phyloP scores from a whole-genome alignment of 495 filamentous ascomycete species.

The Aspergillus carlsbadensis region DNA sequence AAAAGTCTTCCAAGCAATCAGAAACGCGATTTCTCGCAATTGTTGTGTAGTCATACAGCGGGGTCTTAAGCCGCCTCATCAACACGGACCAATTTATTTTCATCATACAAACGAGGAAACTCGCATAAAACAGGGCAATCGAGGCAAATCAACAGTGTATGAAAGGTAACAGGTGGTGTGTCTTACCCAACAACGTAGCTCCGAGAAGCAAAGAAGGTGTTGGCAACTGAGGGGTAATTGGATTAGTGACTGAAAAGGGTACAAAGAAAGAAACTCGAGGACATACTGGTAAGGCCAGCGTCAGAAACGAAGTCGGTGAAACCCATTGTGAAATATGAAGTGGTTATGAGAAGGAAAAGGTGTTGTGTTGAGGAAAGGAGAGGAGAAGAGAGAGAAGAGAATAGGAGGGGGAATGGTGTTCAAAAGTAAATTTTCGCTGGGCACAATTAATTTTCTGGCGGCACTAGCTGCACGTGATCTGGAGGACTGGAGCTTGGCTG shows the following conservation, averaged over 20 bases:
- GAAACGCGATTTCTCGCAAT: slow-evolving; percentile 78
- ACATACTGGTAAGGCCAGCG: slow-evolving; percentile 80
- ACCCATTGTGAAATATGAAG: slow-evolving; percentile 68
- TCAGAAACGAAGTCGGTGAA: slow-evolving; percentile 91
- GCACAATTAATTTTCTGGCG: slow-evolving; percentile 38
- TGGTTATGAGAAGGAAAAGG: slow-evolving; percentile 18
- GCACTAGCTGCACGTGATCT: slow-evolving; percentile 33
- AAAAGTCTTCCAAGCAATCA: slow-evolving; percentile 51
- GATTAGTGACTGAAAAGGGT: slow-evolving; percentile 32
- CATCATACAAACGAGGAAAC: slow-evolving; percentile 63
- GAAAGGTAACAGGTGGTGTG: slow-evolving; percentile 15
- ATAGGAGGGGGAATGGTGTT: slow-evolving; percentile 24
- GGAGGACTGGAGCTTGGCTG: slow-evolving; percentile 33
- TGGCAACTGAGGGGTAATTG: slow-evolving; percentile 68
- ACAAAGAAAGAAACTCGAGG: slow-evolving; percentile 22
- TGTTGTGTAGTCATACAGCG: slow-evolving; percentile 79
- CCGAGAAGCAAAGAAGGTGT: slow-evolving; percentile 85
- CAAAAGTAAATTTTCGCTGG: slow-evolving; percentile 24
- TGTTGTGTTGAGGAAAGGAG: slow-evolving; percentile 24
- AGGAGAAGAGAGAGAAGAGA: slow-evolving; percentile 20
- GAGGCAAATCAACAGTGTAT: slow-evolving; percentile 16
- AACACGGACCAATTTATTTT: slow-evolving; percentile 98
- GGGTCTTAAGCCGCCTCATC: slow-evolving; percentile 98
- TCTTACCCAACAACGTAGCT: slow-evolving; percentile 93
- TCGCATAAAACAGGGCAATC: slow-evolving; percentile 9